Percentiles rank a stretch among this genome's conserved stretches.
These are phyloP conservation scores for Pezicula radicicola DNA, from an alignment of 2,329 filamentous ascomycete species.

Conservation along the genomic window DNA sequence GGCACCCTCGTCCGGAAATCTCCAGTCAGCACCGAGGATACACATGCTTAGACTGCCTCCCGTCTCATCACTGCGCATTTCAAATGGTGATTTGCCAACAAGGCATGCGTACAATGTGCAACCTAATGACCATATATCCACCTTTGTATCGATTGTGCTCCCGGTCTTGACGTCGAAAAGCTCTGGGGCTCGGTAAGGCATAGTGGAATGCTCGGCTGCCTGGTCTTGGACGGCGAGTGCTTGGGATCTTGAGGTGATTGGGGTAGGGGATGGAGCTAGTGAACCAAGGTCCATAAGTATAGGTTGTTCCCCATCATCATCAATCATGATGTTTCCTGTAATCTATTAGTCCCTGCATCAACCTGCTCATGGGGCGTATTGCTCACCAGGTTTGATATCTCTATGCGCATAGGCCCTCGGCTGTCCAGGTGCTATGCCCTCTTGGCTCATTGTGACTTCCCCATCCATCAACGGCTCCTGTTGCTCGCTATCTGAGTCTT, in stretches of 20 bases:
- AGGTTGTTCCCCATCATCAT: constrained; percentile 80
- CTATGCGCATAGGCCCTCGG: constrained; percentile 85
- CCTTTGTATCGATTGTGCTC: constrained; percentile 87
- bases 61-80: constrained; percentile 93
- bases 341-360: constrained; percentile 6
- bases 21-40: constrained; percentile 90
- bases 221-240: constrained; percentile 92
- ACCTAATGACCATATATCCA: constrained; percentile 96
- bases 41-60: constrained; percentile 91
- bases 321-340: constrained; percentile 93
- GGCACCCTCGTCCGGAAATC: constrained; percentile 85
- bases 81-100: constrained; percentile 94
- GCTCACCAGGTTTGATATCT: constrained; percentile 91
- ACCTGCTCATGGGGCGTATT: neutral
- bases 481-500: constrained; percentile 68
- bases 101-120: constrained; percentile 98
- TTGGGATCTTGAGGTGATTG: constrained; percentile 85
- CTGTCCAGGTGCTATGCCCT: constrained; percentile 65
- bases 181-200: constrained; percentile 97
- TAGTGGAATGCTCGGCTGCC: constrained; percentile 94
- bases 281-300: constrained; percentile 98
- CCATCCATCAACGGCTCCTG: constrained; percentile 80
- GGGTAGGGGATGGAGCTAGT: constrained; percentile 79
- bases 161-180: constrained; percentile 97
- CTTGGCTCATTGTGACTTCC: constrained; percentile 65